phyloP scores from a whole-genome alignment of 352 stramenopile genomes.

The Phytophthora niederhauseri region DNA sequence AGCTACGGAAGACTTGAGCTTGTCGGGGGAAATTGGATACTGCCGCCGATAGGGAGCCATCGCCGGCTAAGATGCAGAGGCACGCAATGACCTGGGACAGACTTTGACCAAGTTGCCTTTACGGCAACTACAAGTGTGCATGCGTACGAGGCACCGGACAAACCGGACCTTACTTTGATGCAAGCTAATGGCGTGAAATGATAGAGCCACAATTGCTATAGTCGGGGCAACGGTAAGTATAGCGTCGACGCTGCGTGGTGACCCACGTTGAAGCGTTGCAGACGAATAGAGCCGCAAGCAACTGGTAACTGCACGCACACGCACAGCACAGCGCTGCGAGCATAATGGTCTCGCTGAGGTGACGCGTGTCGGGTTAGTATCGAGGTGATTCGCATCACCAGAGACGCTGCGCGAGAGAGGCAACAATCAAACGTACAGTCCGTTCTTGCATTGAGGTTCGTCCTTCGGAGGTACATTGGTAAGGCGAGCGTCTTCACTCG shows the following conservation, averaged over 20 bases:
- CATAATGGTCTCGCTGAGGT: not conserved
- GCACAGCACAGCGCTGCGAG: not conserved
- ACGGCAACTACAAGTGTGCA: slow-evolving; percentile 25
- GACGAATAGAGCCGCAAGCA: slow-evolving; percentile 21
- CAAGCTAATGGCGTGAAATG: too few relatives aligned
- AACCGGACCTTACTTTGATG: too few relatives aligned
- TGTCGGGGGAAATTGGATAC: slow-evolving; percentile 27
- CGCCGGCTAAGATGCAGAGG: slow-evolving; percentile 21
- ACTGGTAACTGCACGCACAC: not conserved
- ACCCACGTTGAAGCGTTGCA: slow-evolving; percentile 6
- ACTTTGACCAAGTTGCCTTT: slow-evolving; percentile 8
- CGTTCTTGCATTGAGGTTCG: slow-evolving; percentile 16
- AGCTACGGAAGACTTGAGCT: slow-evolving; percentile 16
- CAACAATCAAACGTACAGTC: slow-evolving; percentile 17
- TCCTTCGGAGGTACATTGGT: slow-evolving; percentile 6
- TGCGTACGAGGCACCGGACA: slow-evolving; percentile 15
- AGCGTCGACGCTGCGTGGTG: not conserved
- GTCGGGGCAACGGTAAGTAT: slow-evolving; percentile 21
- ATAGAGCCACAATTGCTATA: slow-evolving; percentile 16
- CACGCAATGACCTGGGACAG: slow-evolving; percentile 17
- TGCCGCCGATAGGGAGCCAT: slow-evolving; percentile 3
- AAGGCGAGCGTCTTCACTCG: slow-evolving; percentile 34
- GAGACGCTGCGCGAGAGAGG: slow-evolving; percentile 20
- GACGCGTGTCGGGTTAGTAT: slow-evolving; percentile 26
- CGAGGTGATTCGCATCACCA: slow-evolving; percentile 14